Conservation (phyloP, 805 yeast species). For the Hanseniaspora occidentalis region DNA sequence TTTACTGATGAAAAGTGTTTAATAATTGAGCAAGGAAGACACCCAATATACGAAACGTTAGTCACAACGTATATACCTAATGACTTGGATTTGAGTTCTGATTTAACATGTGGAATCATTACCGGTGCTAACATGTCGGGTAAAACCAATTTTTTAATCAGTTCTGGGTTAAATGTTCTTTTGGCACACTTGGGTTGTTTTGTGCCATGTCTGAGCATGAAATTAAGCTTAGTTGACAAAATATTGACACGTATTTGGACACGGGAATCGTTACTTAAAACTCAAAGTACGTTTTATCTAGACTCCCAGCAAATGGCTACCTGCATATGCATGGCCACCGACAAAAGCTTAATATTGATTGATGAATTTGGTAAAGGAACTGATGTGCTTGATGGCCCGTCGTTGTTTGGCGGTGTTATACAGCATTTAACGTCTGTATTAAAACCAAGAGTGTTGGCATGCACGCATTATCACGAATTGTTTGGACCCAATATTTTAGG, state of each 20-base stretch:
- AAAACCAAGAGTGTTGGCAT: conserved; percentile 21
- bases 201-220: conserved; percentile 38
- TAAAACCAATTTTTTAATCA: conserved; percentile 38
- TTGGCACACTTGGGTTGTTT: conserved; percentile 43
- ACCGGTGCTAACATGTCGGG: conserved; percentile 44
- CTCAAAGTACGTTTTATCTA: conserved; percentile 37
- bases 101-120: conserved; percentile 21
- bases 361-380: conserved; percentile 49
- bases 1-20: conserved; percentile 16
- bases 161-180: conserved; percentile 35
- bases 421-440: conserved; percentile 3
- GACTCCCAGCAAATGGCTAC: conserved; percentile 34
- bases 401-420: conserved; percentile 30
- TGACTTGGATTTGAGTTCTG: conserved; percentile 12
- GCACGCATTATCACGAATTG: conserved; percentile 35
- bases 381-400: conserved; percentile 33
- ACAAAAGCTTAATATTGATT: conserved; percentile 31
- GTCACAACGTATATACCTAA: conserved; percentile 32
- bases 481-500: conserved; percentile 20
- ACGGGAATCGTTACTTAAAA: conserved; percentile 28
- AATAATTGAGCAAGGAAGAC: conserved; percentile 31
- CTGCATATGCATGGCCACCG: conserved; percentile 29
- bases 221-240: conserved; percentile 35
- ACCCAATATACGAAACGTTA: conserved; percentile 32
- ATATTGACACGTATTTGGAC: conserved; percentile 34